A percentile compares a stretch with the other conserved stretches of the same genome.
phyloP scores from a whole-genome alignment of 768 basidiomycete genomes.

The Obba rivulosa region DNA sequence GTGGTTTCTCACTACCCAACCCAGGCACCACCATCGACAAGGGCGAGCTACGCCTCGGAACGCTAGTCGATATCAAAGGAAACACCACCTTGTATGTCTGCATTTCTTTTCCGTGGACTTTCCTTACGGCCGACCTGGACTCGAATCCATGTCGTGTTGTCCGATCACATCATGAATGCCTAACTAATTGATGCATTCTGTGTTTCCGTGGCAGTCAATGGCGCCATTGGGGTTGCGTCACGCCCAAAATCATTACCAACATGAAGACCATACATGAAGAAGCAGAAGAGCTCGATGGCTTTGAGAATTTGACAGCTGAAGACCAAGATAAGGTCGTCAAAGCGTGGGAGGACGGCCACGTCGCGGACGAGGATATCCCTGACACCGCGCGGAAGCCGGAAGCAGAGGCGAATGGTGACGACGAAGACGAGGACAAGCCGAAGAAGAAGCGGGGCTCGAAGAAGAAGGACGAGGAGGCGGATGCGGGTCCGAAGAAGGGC shows the following conservation, averaged over 20 bases:
- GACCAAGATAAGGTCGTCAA: slow-evolving; percentile 67
- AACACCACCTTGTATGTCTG: slow-evolving; percentile 56
- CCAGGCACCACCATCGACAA: slow-evolving; percentile 61
- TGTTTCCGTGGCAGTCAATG: slow-evolving; percentile 46
- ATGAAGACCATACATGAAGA: slow-evolving; percentile 56
- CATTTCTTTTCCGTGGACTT: neutral
- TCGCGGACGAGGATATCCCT: slow-evolving; percentile 82
- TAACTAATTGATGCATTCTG: neutral
- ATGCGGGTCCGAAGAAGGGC: slow-evolving; percentile 30
- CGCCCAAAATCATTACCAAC: slow-evolving; percentile 62
- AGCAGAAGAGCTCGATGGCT: slow-evolving; percentile 78
- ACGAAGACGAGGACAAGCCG: slow-evolving; percentile 35
- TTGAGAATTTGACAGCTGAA: slow-evolving; percentile 60
- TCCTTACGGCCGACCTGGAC: neutral
- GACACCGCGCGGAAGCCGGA: slow-evolving; percentile 59
- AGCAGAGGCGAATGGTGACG: slow-evolving; percentile 36
- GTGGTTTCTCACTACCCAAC: slow-evolving; percentile 26
- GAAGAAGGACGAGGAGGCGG: slow-evolving; percentile 20
- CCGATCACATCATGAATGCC: neutral
- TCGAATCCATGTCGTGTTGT: neutral
- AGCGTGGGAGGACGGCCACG: slow-evolving; percentile 74
- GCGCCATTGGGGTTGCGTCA: slow-evolving; percentile 91
- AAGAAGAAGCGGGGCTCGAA: slow-evolving; percentile 20
- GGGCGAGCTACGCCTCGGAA: slow-evolving; percentile 68
- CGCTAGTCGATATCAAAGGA: slow-evolving; percentile 69